Evolutionary conservation across 305 asterid species (phyloP), one percentile per base, ranked within the genome.

Genomic region (Coffea humblotiana): DNA sequence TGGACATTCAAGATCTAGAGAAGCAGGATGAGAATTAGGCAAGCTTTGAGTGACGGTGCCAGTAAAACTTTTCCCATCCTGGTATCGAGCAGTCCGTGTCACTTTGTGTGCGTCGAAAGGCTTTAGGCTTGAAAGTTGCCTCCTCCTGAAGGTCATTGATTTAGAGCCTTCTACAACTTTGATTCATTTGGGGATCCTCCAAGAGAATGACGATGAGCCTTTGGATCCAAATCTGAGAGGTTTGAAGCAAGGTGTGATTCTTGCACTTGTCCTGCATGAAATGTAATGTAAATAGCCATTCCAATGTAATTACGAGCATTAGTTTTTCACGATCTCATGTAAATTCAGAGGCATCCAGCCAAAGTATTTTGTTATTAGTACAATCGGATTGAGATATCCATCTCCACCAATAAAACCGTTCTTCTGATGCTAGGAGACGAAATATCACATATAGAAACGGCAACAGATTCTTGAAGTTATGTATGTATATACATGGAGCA

Each of bases 1-100:
- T 80, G 19, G 93, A 89, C 48, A 78, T 85, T 69, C 87, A 71
- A 4, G 97, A 90, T 77, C 68, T 77, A 21, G 92, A 88, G 72
- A 81, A 87, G 79, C 86, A 81, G 77, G 88, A 89, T 40, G 81
- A 79, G 64, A 61, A 56, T 27, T 74, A 78, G 82, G 71, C 52
- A 25, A 10, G 66, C 16, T 47, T 72, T 29, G 72, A 18, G 4
- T 60, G 29, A 47, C 19, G 21, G 6, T 61, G 27, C 9, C 2
- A 51, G 10, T 52, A 16, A 11, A 6, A 0, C 49, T 8, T 21
- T 71, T 2, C 43, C 29, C 48, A 35, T 67, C 23, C 54, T 71
- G 15, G 29, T 2, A 0, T 63, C 18, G 19, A 1, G 27, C 18
- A 45, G 9, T 14, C 43, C 61, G 8, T 8, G 2, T 7, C 10